phyloP scores from a whole-genome alignment of 2,329 filamentous ascomycete species.

The Phoma sp. region DNA sequence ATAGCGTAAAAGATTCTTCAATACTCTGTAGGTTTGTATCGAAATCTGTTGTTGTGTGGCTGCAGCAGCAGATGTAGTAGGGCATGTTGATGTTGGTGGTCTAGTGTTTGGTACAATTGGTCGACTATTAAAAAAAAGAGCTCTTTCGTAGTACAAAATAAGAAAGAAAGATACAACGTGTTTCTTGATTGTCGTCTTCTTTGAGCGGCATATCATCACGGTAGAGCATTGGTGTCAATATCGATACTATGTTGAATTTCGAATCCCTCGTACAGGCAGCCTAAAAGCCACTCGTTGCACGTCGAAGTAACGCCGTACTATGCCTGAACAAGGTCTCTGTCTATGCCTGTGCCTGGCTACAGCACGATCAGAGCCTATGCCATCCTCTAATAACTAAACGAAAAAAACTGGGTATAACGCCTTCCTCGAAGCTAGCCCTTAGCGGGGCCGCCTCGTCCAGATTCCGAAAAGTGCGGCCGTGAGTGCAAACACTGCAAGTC shows the following conservation, averaged over 20 bases:
- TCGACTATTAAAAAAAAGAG: too few species aligned
- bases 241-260: not conserved
- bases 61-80: too few species aligned
- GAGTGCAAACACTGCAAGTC: constrained; percentile 7
- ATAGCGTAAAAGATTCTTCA: too few species aligned
- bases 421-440: not conserved
- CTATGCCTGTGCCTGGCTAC: not conserved
- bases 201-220: too few species aligned
- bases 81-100: too few species aligned
- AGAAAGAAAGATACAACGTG: too few species aligned
- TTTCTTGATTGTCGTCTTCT: too few species aligned
- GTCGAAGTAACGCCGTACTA: not conserved
- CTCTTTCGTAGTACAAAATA: too few species aligned
- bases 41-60: too few species aligned
- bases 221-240: not conserved
- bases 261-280: not conserved
- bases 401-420: constrained; percentile 16
- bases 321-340: not conserved
- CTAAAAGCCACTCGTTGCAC: not conserved
- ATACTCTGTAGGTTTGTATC: too few species aligned
- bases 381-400: not conserved
- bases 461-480: constrained; percentile 2
- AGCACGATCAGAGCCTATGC: too few species aligned
- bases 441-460: not conserved
- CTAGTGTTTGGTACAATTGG: too few species aligned